phyloP scores from a whole-genome alignment of 768 basidiomycete genomes.

The Suillus spraguei region DNA sequence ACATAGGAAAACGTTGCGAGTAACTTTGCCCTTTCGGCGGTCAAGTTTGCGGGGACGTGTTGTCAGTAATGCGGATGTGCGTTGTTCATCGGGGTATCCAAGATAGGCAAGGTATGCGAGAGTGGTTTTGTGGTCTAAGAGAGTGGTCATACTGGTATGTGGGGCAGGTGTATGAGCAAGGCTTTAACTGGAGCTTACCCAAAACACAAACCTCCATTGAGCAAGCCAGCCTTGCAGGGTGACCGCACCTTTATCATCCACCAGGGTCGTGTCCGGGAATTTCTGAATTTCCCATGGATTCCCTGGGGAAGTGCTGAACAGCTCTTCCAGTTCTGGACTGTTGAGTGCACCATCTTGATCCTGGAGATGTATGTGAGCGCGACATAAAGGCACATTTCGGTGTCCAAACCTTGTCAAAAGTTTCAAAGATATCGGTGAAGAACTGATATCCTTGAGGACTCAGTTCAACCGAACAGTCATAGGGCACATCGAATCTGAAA shows the following conservation, averaged over 20 bases:
- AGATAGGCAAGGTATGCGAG: conserved; percentile 95
- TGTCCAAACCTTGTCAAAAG: conserved; percentile 79
- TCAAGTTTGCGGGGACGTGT: conserved; percentile 85
- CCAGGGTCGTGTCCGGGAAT: conserved; percentile 88
- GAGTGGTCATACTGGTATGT: conserved; percentile 84
- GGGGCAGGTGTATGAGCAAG: not conserved
- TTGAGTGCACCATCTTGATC: conserved; percentile 96
- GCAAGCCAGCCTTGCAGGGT: conserved; percentile 99
- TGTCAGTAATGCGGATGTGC: conserved; percentile 83
- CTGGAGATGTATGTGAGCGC: conserved; percentile 39
- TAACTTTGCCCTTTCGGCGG: conserved; percentile 83
- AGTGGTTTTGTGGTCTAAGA: conserved; percentile 91
- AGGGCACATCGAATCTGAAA: conserved; percentile 85
- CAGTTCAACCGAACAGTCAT: conserved; percentile 94
- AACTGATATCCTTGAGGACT: conserved; percentile 95
- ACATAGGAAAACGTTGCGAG: conserved; percentile 89
- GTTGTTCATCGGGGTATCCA: conserved; percentile 80
- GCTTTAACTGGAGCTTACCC: not conserved
- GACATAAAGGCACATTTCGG: not conserved
- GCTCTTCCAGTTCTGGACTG: conserved; percentile 75
- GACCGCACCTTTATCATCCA: conserved; percentile 85
- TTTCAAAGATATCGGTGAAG: conserved; percentile 95
- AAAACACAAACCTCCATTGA: conserved; percentile 83
- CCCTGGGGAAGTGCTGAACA: conserved; percentile 94
- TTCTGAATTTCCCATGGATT: conserved; percentile 95